phyloP scores from a whole-genome alignment of 2,329 filamentous ascomycete species.

The Thielaviopsis populi region DNA sequence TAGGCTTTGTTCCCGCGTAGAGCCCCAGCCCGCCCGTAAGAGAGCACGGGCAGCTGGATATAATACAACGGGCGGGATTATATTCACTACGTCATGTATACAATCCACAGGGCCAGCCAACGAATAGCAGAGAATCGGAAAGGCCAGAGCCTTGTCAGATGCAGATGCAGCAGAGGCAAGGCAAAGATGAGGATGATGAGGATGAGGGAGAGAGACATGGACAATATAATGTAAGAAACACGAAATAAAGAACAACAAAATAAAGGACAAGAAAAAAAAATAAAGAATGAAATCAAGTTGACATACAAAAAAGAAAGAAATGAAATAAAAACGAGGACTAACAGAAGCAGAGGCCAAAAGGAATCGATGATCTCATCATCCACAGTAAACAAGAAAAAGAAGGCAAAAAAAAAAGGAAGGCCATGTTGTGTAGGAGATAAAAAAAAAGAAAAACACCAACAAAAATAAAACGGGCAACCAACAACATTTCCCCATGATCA shows the following conservation, averaged over 20 bases:
- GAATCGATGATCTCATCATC: background rate
- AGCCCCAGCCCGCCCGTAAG: background rate
- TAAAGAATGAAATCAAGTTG: background rate
- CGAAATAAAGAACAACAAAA: background rate
- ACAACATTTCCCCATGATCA: conserved; percentile 2
- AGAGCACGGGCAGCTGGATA: background rate
- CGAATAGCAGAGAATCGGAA: background rate
- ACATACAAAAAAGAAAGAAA: background rate
- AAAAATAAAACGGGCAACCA: background rate
- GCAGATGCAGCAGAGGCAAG: background rate
- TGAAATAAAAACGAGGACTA: background rate
- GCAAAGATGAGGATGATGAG: background rate
- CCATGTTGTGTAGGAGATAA: background rate
- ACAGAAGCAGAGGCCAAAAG: background rate
- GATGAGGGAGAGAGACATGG: too few species aligned
- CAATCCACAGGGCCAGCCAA: background rate
- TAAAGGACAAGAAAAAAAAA: background rate
- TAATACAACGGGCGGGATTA: background rate
- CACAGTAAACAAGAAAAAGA: conserved; percentile 1
- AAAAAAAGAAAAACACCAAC: conserved; percentile 4
- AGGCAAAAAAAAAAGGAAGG: conserved; percentile 6
- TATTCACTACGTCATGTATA: background rate
- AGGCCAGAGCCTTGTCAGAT: background rate
- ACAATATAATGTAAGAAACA: too few species aligned
- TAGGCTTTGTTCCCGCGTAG: conserved; percentile 28